Conservation (phyloP, 345 rosid species). For the Gossypium anomalum region DNA sequence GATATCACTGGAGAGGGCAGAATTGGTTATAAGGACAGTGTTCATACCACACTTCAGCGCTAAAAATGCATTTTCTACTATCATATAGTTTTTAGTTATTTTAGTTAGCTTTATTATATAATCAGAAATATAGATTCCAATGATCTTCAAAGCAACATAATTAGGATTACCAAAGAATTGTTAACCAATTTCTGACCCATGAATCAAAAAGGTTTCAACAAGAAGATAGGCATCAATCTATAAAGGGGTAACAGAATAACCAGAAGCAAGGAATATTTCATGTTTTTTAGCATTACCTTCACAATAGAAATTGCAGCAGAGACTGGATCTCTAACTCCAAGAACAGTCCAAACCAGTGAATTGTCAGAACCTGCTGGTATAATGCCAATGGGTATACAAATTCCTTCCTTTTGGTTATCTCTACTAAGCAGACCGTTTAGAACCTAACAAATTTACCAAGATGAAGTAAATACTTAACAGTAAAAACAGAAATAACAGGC, state of each 20-base stretch:
- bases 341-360: conserved; percentile 96
- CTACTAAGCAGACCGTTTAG: conserved; percentile 84
- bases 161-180: neutral
- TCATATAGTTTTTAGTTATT: neutral
- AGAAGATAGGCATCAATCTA: neutral
- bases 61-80: neutral
- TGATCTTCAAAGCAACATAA: neutral
- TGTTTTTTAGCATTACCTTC: conserved; percentile 46
- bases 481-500: neutral
- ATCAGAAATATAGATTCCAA: neutral
- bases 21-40: neutral
- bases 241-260: neutral
- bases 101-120: neutral
- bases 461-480: conserved; percentile 5
- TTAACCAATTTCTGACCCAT: neutral
- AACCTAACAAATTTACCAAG: conserved; percentile 49
- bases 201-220: neutral
- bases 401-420: conserved; percentile 93
- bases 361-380: conserved; percentile 99
- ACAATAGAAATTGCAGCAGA: conserved; percentile 92
- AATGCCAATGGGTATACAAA: conserved; percentile 94
- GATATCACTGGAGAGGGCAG: neutral
- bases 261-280: neutral
- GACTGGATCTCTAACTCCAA: conserved; percentile 94
- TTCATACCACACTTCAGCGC: neutral